Evolutionary conservation across 2,329 filamentous ascomycete genomes (phyloP), one percentile per base, ranked within the genome.

Genomic region (Monosporascus sp.): DNA sequence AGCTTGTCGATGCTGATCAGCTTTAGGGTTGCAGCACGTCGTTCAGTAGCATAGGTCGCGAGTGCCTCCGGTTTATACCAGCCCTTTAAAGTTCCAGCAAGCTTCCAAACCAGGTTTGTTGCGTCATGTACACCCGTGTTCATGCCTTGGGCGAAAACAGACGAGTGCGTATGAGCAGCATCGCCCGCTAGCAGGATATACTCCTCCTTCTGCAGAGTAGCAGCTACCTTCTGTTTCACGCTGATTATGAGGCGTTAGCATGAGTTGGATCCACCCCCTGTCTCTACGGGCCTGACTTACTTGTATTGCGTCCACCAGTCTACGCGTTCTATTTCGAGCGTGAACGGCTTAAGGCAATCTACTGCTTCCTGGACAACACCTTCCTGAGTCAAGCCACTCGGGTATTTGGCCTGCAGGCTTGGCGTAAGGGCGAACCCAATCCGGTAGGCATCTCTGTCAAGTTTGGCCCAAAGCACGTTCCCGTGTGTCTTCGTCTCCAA

Each of bases 61-160:
- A 39, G 38, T 7, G 38, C 20, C 38, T 3, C 38, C 17, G 11
- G 38, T 7, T 39, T 3, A n/a, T 39, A 39, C 38, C 38, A 39
- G 15, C 38, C 38, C 38, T 39, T 39, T 15, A 39, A 7, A 7
- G 38, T 7, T n/a, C 38, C 38, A 7, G 38, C 17, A 20, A 83
- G 67, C 58, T 82, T 82, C 78, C 79, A 82, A 20, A 74, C 75
- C 0, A 83, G 67, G 53, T 82, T 82, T 27, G 77, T 69, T 1
- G 77, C 74, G 52, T 82, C 79, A 24, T 78, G 75, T 22, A 83
- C 72, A 0, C 79, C 79, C 0, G 77, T 77, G 60, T 83, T 83
- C 74, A 82, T 77, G 1, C 80, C 80, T 59, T 81, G 79, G 0
- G 77, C 80, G 2, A 77, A 79, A 0, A 74, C 73, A 0, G 77